Base-by-base conservation (phyloP, 1,284 basidiomycete genomes). In the Trametes polyzona region DNA sequence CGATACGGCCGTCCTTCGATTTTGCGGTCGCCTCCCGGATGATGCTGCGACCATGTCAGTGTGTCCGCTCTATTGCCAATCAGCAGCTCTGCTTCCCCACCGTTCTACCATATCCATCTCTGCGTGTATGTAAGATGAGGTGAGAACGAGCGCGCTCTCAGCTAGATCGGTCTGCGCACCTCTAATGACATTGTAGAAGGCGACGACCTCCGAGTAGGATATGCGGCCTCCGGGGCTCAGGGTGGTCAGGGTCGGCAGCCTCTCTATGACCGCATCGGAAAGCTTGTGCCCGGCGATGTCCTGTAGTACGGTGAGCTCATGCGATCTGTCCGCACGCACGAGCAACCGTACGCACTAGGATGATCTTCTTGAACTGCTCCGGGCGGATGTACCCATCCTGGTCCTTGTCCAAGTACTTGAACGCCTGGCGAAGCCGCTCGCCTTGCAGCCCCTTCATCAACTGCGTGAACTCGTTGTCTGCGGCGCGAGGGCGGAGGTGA, bases 371-470 rank as follows among this genome's bases (percentile, higher is more conserved):
- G 76, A 97, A 97, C 70, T 97, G 87, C 46, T 94, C 92, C 19
- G 95, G 92, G 61, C 78, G 81, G 75, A 98, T 97, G 76, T 95
- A 94, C 47, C 95, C 95, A 69, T 95, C 92, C 68, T 90, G 84
- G 69, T 96, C 90, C 58, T 82, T 78, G 74, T 97, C 95, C 69
- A 97, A 81, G 75, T 87, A 86, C 75, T 87, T 91, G 81, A 97
- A 97, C 29, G 94, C 90, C 76, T 98, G 95, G 62, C 95, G 88
- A 57, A 97, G 81, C 44, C 95, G 88, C 75, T 98, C 95, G 67
- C 95, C 95, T 78, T 96, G 95, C 59, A 97, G 83, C 41, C 94
- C 95, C 75, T 96, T 97, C 93, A 98, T 96, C 61, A 98, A 78
- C 76, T 94, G 93, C 32, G 94, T 96, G 76, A 97, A 97, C 75